A percentile compares a stretch with the other conserved stretches of the same genome.
These are phyloP conservation scores for Samsoniella hepiali DNA, from an alignment of 2,329 filamentous ascomycete species.

Conservation along the genomic window DNA sequence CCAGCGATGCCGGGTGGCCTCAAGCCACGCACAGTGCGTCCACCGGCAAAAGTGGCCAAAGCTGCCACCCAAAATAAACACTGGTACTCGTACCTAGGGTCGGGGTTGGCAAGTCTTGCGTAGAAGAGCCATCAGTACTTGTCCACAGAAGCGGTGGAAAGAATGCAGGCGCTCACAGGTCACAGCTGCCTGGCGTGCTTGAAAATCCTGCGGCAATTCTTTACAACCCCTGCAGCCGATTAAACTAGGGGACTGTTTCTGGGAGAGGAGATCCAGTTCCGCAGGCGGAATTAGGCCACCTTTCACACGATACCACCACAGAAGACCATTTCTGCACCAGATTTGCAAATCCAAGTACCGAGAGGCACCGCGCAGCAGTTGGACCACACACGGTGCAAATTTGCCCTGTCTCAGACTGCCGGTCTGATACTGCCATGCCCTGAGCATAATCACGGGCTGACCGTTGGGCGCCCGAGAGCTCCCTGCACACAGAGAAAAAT, in stretches of 20 bases:
- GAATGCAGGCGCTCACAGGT: neutral
- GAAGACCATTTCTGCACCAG: neutral
- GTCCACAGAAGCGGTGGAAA: neutral
- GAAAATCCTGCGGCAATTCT: neutral
- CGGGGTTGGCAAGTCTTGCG: neutral
- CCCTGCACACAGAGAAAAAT: neutral
- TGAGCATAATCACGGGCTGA: neutral
- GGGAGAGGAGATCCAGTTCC: neutral
- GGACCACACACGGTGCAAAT: neutral
- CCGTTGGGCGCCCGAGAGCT: neutral
- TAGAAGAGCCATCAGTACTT: neutral
- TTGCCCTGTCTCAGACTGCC: neutral
- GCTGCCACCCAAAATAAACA: neutral
- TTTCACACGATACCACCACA: no score
- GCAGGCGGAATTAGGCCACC: neutral
- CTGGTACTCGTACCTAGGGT: neutral
- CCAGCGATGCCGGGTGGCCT: neutral
- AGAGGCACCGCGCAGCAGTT: neutral
- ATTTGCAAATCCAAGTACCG: neutral
- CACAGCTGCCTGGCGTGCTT: neutral
- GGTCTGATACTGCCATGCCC: neutral
- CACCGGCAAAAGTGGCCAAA: neutral
- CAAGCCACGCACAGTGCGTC: neutral
- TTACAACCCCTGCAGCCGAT: conserved; percentile 2
- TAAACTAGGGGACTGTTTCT: neutral